Conservation (phyloP, 139 green algal species). For the Nannochloris sp. region DNA sequence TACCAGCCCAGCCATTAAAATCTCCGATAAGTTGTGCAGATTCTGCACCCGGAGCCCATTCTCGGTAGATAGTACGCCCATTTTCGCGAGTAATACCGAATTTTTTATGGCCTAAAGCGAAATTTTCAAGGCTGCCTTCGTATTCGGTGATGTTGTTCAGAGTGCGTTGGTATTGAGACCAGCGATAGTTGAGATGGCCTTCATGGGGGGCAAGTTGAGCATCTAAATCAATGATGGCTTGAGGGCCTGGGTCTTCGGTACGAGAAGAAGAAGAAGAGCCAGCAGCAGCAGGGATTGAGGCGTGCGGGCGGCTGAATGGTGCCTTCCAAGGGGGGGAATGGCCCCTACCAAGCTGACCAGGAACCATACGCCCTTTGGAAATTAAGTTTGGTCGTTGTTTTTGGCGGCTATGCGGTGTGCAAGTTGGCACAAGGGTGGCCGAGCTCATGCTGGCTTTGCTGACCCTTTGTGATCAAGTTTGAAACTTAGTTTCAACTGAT, state of each 20-base stretch:
- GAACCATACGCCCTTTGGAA: too few species aligned
- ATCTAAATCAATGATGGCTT: slow-evolving; percentile 36
- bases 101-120: slow-evolving; percentile 63
- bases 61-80: slow-evolving; percentile 59
- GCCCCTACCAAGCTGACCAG: too few species aligned
- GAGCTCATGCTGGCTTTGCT: too few species aligned
- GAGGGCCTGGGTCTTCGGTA: background rate
- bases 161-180: slow-evolving; percentile 42
- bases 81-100: slow-evolving; percentile 63
- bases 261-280: too few species aligned
- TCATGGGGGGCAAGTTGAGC: slow-evolving; percentile 41
- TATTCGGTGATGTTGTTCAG: slow-evolving; percentile 52
- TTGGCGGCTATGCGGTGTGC: too few species aligned
- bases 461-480: too few species aligned
- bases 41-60: slow-evolving; percentile 83
- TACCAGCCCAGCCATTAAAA: slow-evolving; percentile 83
- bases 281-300: too few species aligned
- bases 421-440: too few species aligned
- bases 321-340: too few species aligned
- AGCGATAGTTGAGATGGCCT: slow-evolving; percentile 80
- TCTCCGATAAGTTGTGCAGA: slow-evolving; percentile 68
- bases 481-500: too few species aligned
- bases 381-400: too few species aligned
- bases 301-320: too few species aligned
- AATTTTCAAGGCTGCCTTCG: slow-evolving; percentile 57